Evolutionary conservation across 768 basidiomycete genomes (phyloP), one percentile per base, ranked within the genome.

Genomic region (Sporobolomyces phaffii): DNA sequence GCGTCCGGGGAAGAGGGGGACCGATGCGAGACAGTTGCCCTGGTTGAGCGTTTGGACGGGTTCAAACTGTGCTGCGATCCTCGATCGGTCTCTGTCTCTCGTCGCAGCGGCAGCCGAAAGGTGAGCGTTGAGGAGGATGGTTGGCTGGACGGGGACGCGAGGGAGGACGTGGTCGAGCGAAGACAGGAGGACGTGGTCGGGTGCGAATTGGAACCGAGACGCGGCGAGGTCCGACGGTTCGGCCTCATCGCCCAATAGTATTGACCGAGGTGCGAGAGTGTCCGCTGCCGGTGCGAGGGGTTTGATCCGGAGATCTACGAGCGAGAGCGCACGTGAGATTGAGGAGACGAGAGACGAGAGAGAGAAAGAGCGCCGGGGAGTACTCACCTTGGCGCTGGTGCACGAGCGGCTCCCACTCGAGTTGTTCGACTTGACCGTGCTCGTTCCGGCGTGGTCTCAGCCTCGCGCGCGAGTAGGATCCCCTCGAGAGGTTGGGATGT

Each of bases 41-140:
- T 31, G 0, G 34, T 67, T 67, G 24, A 53, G 48, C n/a, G n/a
- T 64, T 29, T 9, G 29, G n/a, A n/a, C n/a, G 2, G 70, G 65
- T 20, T 50, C 45, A 48, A 61, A 52, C 1, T 24, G 6, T 1
- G 41, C 9, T 15, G 26, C 18, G 41, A 62, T 54, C 17, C 69
- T 49, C 17, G 56, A 58, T n/a, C n/a, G n/a, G n/a, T n/a, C 29
- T 33, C 45, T 11, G 14, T 29, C 33, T 15, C 3, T n/a, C 20
- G 31, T 31, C 1, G n/a, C 38, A 9, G 45, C 41, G 2, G 36
- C 43, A 11, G 38, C 43, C 0, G n/a, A n/a, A n/a, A 65, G 26
- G 26, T 40, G n/a, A 2, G 70, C n/a, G 50, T 65, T 58, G 29
- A 72, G 54, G 24, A 43, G 34, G 14, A 72, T 48, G 22, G 70